Conservation (phyloP, 2,329 filamentous ascomycete species). For the Teratosphaeriaceae sp. region DNA sequence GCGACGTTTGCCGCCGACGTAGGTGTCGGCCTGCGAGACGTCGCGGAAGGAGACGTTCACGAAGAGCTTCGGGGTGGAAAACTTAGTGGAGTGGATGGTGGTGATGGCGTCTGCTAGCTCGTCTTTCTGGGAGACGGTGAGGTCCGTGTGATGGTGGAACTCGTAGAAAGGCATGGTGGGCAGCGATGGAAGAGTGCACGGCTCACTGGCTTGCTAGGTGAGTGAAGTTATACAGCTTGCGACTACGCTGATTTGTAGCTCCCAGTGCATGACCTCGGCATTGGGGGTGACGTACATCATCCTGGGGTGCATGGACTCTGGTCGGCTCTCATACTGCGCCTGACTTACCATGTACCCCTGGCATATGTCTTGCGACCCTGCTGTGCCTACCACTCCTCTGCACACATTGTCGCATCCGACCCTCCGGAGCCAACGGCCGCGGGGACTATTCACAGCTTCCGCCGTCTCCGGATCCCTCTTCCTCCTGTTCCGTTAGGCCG, state of each 20-base stretch:
- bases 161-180: constrained; percentile 39
- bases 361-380: no score
- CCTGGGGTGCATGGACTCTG: no score
- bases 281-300: neutral
- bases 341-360: no score
- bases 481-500: no score
- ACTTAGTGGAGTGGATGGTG: constrained; percentile 35
- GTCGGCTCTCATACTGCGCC: no score
- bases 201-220: no score
- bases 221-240: no score
- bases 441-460: no score
- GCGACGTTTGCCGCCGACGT: constrained; percentile 31
- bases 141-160: constrained; percentile 32
- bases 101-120: constrained; percentile 36
- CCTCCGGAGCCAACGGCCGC: no score
- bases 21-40: constrained; percentile 18
- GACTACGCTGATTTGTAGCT: neutral
- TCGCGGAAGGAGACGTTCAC: constrained; percentile 39
- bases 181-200: neutral
- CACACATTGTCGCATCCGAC: no score
- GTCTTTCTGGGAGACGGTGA: constrained; percentile 30
- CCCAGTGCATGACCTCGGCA: neutral
- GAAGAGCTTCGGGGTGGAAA: constrained; percentile 38
- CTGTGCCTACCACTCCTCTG: no score
- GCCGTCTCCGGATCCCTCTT: no score